phyloP scores from a whole-genome alignment of 2,329 filamentous ascomycete genomes.

The Colletotrichum sp. region DNA sequence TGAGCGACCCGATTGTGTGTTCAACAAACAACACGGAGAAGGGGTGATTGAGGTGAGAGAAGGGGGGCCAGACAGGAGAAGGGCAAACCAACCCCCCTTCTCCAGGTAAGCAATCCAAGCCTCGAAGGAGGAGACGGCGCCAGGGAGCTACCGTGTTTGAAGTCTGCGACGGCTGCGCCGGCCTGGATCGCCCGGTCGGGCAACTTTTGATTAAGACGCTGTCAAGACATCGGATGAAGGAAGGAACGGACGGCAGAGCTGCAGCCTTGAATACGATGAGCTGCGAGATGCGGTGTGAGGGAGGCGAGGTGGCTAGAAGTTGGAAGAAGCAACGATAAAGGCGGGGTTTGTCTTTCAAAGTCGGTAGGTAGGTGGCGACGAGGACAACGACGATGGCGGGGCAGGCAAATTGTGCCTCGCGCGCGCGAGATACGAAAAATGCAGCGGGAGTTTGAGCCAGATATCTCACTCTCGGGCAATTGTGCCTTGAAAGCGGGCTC shows the following conservation, averaged over 20 bases:
- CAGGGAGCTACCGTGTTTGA: conserved; percentile 11
- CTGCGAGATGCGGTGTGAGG: neutral
- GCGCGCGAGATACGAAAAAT: neutral
- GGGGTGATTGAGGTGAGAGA: neutral
- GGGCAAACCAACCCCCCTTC: neutral
- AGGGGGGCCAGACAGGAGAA: conserved; percentile 3
- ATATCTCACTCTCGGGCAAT: neutral
- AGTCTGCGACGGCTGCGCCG: conserved; percentile 1
- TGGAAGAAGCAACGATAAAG: conserved; percentile 2
- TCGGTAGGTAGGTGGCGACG: neutral
- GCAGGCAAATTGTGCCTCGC: neutral
- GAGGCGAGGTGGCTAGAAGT: neutral
- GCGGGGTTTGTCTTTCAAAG: neutral
- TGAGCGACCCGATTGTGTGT: neutral
- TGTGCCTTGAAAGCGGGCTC: conserved; percentile 2
- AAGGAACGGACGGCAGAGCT: neutral
- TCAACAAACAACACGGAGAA: conserved; percentile 2
- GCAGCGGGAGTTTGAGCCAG: neutral
- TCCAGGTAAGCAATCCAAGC: neutral
- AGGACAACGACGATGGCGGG: neutral
- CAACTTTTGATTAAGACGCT: neutral
- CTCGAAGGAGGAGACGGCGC: neutral
- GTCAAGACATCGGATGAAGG: neutral
- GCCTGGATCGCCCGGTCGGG: conserved; percentile 1
- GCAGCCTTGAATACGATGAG: neutral